Conservation (phyloP, 306 rosid genomes). For the Citrullus colocynthis region DNA sequence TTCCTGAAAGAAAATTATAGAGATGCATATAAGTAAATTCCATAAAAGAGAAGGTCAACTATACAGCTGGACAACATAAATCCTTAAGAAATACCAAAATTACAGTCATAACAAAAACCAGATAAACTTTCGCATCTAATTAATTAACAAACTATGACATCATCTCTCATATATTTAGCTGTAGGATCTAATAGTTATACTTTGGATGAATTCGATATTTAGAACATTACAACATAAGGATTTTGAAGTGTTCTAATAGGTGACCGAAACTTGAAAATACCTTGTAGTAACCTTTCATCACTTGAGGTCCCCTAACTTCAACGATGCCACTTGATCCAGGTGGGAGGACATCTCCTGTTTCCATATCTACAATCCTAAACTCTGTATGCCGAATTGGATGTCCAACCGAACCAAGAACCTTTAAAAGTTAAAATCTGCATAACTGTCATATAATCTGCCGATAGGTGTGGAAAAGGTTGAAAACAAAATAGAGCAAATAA, state of each 20-base stretch:
- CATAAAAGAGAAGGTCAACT: background rate
- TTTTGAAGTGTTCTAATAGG: background rate
- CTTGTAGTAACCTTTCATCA: conserved; percentile 94
- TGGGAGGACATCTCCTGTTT: conserved; percentile 60
- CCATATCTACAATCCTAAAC: conserved; percentile 59
- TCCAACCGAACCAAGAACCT: conserved; percentile 95
- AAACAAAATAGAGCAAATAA: conserved; percentile 2
- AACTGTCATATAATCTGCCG: conserved; percentile 22
- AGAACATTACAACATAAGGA: background rate
- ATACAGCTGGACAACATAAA: background rate
- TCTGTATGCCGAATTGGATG: conserved; percentile 69
- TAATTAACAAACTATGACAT: background rate
- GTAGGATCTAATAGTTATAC: background rate
- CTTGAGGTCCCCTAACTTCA: conserved; percentile 67
- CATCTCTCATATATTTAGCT: background rate
- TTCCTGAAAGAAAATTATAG: background rate
- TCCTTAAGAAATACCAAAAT: background rate
- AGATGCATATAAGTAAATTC: background rate
- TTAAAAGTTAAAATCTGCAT: conserved; percentile 32
- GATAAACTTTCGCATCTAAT: too few species aligned
- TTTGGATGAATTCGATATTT: background rate
- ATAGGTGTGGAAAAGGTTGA: conserved; percentile 8
- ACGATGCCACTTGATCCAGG: conserved; percentile 76
- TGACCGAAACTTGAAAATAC: conserved; percentile 22
- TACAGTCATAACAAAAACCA: background rate